Conservation (phyloP, 1,139 yeast species). For the Arxiozyma telluris region DNA sequence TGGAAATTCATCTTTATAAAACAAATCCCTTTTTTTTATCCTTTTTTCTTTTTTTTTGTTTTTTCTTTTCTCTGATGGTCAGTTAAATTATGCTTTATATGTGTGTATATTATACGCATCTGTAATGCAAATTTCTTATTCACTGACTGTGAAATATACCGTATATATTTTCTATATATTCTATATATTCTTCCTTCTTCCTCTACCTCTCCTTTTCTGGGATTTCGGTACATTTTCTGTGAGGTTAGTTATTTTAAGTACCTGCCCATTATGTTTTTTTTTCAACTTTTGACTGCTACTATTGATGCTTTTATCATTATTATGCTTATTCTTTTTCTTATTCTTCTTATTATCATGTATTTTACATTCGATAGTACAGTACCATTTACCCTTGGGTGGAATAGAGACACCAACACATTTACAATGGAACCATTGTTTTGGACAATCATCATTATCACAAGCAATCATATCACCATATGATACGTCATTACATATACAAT, state of each 20-base stretch:
- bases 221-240: background rate
- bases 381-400: conserved; percentile 83
- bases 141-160: too few species aligned
- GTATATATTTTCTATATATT: background rate
- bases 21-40: background rate
- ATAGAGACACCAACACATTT: conserved; percentile 74
- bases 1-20: background rate
- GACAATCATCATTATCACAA: conserved; percentile 75
- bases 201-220: background rate
- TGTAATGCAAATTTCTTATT: too few species aligned
- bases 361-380: conserved; percentile 62
- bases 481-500: conserved; percentile 77
- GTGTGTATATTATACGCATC: too few species aligned
- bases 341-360: conserved; percentile 7
- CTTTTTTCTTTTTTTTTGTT: background rate
- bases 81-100: too few species aligned
- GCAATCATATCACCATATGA: conserved; percentile 91
- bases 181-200: background rate
- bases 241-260: background rate
- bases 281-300: conserved; percentile 1
- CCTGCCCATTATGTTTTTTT: background rate
- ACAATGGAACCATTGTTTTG: conserved; percentile 77
- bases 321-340: conserved; percentile 2
- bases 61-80: background rate
- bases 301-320: too few species aligned